Evolutionary conservation across 345 rosid species (phyloP), one percentile per base, ranked within the genome.

Genomic region (Lumnitzera racemosa): DNA sequence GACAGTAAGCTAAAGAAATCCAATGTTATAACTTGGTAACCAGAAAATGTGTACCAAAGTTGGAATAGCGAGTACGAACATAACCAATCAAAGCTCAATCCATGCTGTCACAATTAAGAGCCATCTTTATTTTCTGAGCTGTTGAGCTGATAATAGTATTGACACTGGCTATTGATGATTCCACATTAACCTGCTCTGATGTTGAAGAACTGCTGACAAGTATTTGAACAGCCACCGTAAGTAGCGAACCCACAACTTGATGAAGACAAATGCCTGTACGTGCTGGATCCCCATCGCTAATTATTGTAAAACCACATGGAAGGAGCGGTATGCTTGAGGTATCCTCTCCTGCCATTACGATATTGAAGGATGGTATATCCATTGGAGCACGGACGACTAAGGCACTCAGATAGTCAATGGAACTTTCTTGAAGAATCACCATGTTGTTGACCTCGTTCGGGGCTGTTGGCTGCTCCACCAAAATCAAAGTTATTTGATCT

Each of bases 261-360:
- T 49, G 31, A 24, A 58, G 11, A 29, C 10, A 12, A 13, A 59
- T 15, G 15, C 67, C 47, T 5, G 58, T 60, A 47, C 67, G 65
- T 16, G 72, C 46, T 12, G 66, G 62, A 47, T 72, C 68, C 6
- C 84, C 78, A 46, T 84, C 86, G 24, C 67, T 63, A 2, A 89
- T 77, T 67, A 88, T 81, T 8, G 78, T 67, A 69, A 88, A 80
- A 31, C 97, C 97, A 0, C 91, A 88, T 24, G 97, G 89, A 58
- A 88, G 91, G 41, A 91, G 53, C 12, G 83, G 81, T 24, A 86
- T 66, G 0, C 10, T 2, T 0, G 70, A 56, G 3, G 79, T 20
- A 15, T 81, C 78, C 8, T 66, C 63, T 0, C 86, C 88, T 4
- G 57, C 61, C 36, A 79, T 47, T 3, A 75, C 81, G 12, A 36